Evolutionary conservation across 352 stramenopile genomes (phyloP).

Genomic region (Phytopythium helicoides): DNA sequence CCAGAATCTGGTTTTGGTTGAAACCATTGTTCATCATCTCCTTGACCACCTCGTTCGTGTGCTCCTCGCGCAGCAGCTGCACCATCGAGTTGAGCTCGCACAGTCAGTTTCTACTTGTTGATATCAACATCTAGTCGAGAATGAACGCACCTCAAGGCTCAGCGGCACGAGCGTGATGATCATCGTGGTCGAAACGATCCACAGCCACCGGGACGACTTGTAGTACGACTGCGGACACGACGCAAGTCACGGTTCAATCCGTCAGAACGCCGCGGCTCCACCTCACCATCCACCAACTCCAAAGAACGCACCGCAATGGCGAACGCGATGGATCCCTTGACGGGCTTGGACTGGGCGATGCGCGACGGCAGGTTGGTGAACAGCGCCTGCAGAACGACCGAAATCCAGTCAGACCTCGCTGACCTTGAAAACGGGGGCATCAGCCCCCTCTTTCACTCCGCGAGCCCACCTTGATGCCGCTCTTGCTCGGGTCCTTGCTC

Average conservation of each 20-base stretch:
- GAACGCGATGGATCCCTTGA: slow-evolving; percentile 62
- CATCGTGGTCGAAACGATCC: slow-evolving; percentile 80
- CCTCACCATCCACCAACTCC: neutral
- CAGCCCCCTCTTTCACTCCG: neutral
- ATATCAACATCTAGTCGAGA: neutral
- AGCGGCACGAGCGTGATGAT: slow-evolving; percentile 83
- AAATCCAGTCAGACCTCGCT: neutral
- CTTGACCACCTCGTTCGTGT: slow-evolving; percentile 84
- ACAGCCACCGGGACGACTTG: slow-evolving; percentile 67
- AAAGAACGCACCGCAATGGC: slow-evolving; percentile 34
- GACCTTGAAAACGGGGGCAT: neutral
- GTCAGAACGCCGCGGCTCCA: too few relatives aligned
- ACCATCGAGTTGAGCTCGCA: slow-evolving; percentile 4
- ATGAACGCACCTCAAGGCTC: slow-evolving; percentile 70
- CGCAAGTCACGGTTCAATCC: too few relatives aligned
- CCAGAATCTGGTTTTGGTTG: slow-evolving; percentile 79
- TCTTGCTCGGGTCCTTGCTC: slow-evolving; percentile 59
- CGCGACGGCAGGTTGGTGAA: slow-evolving; percentile 70
- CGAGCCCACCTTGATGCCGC: slow-evolving; percentile 45
- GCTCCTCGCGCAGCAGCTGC: slow-evolving; percentile 76
- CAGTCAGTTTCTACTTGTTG: neutral
- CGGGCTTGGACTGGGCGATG: slow-evolving; percentile 58
- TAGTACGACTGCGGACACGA: slow-evolving; percentile 37
- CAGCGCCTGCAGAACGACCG: slow-evolving; percentile 36
- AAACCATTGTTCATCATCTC: slow-evolving; percentile 81